Base-by-base conservation (phyloP, 805 yeast genomes). In the Candida sanyiensis region DNA sequence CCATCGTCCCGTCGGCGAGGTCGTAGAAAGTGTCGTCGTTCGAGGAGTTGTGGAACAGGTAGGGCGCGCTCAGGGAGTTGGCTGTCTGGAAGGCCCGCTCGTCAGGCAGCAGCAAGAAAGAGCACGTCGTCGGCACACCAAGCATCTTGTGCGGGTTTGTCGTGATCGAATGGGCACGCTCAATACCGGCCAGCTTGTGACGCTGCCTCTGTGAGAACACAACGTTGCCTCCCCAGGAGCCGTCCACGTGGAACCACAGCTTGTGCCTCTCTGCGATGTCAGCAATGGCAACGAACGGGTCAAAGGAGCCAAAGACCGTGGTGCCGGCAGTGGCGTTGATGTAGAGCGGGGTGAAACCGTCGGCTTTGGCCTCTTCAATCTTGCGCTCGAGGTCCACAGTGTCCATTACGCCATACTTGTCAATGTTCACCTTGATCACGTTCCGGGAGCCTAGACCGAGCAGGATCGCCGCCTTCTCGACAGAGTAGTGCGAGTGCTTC, bases 211-310 rank as follows among this genome's bases (percentile, higher is more conserved):
- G 49, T 29, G 86, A 77, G 62, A 85, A 86, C 0, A 83, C 69
- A 8, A 82, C 79, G 50, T 86, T 86, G 7, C 90, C 95, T 24
- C 95, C 95, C 95, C 94, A 84, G 6, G 93, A 83, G 1, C 93
- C 95, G 60, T 85, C 95, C 28, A 85, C 73, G 57, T 85, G 95
- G 54, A 83, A 72, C 90, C 94, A 86, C 7, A 76, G 37, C n/a
- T 68, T 58, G 57, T 78, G 55, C 40, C 66, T 65, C 39, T 72
- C 63, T 12, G 88, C 76, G 2, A 85, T 56, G 1, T 42, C 52
- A 1, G 78, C 59, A 25, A 86, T 75, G 29, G 70, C 72, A 19
- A 54, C 66, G 49, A 85, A 69, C 16, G 81, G 77, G 52, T 85
- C 95, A 57, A 70, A 86, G 6, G 93, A 81, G 1, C 95, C 95